Evolutionary conservation across 768 basidiomycete species (phyloP), one percentile per base, ranked within the genome.

Genomic region (Auriscalpium orientale): DNA sequence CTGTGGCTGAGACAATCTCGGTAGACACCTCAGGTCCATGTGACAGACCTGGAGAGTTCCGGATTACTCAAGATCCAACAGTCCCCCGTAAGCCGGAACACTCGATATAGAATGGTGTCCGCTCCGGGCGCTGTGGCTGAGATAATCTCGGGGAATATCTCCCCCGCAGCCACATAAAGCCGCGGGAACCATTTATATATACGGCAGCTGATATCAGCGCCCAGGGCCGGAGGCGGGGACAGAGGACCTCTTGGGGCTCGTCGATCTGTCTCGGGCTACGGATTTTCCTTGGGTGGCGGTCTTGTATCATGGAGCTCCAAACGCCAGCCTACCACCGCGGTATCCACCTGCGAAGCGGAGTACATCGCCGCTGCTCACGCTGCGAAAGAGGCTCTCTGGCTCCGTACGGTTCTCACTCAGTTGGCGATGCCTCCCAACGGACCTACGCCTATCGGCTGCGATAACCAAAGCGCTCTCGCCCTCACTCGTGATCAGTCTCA

Each of bases 301-400:
- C 65, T 69, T 1, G 62, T 79, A 8, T 63, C 57, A n/a, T 79
- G 76, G 76, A 53, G 44, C 8, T 72, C 69, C 36, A 65, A 67
- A 37, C 62, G 68, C 13, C 79, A 80, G 63, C 13, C 64, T 0
- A 62, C 71, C 46, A 72, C 77, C 15, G 66, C 74, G 0, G 59
- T 69, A 3, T 76, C 74, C 8, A 74, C 70, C 0, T 71, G 69
- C 3, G 75, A 77, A 60, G 71, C 72, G 22, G 72, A 77, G 57
- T 76, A 69, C 58, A 68, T 75, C 38, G 67, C 74, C 9, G 67
- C 69, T 2, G 62, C 62, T 1, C 57, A 65, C 44, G 68, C 72
- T 5, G 58, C 64, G n/a, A 62, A 66, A 53, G 70, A 74, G 43
- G 64, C 70, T 4, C 36, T 66, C 18, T 74, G 67, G 66, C 61